Conservation (phyloP, 176 grass and related monocot genomes). For the Metroxylon sagu region DNA sequence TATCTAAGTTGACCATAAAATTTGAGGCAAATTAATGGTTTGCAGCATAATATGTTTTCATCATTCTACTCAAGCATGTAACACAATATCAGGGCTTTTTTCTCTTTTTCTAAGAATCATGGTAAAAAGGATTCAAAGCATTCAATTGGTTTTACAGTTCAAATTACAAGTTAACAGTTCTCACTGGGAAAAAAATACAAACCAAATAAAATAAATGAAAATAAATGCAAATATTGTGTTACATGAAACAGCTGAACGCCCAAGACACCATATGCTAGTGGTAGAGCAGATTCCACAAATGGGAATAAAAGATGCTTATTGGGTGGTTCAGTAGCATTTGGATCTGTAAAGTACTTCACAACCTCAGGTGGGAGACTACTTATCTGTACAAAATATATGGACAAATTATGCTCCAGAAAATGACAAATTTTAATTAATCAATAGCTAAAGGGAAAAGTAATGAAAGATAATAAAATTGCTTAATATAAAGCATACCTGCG, state of each 20-base stretch:
- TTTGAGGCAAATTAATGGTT: no score
- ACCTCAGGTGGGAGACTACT: slow-evolving; percentile 87
- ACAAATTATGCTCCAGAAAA: neutral
- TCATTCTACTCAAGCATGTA: no score
- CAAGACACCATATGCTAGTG: slow-evolving; percentile 87
- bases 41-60: no score
- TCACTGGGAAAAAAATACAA: neutral
- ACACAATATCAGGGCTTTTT: no score
- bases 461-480: neutral
- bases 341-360: slow-evolving; percentile 93
- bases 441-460: slow-evolving; percentile 11
- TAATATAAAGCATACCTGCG: slow-evolving; percentile 43
- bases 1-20: no score
- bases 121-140: no score
- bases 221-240: slow-evolving; percentile 9
- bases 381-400: slow-evolving; percentile 45
- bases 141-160: no score
- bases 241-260: slow-evolving; percentile 94
- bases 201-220: no score
- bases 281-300: slow-evolving; percentile 88
- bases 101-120: no score
- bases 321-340: slow-evolving; percentile 87
- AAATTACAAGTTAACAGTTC: no score
- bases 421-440: neutral
- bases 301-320: slow-evolving; percentile 86